These are phyloP conservation scores for Dryas alaskensis DNA, from an alignment of 306 rosid genomes.

Conservation along the genomic window DNA sequence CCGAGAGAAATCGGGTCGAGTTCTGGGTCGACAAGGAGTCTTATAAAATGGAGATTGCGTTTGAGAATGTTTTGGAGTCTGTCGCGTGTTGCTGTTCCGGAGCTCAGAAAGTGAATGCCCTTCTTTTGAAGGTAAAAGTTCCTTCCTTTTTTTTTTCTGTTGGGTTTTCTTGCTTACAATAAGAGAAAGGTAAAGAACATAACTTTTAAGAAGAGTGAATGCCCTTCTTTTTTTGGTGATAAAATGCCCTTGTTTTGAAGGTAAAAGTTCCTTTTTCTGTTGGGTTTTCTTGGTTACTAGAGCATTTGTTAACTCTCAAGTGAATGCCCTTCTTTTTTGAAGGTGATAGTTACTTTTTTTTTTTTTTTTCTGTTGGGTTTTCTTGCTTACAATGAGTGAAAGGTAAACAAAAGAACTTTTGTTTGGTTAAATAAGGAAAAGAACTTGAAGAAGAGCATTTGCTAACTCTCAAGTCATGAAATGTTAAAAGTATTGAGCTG, in stretches of 20 bases:
- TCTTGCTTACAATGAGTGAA: background rate
- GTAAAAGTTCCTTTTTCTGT: too few species aligned
- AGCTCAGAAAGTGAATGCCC: conserved; percentile 44
- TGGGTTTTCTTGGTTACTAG: too few species aligned
- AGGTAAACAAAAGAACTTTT: background rate
- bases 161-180: background rate
- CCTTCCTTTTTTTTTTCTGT: background rate
- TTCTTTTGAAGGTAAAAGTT: conserved; percentile 47
- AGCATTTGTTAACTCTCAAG: too few species aligned
- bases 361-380: background rate
- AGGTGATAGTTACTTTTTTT: background rate
- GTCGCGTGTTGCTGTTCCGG: conserved; percentile 39
- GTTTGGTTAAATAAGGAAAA: background rate
- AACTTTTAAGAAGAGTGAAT: too few species aligned
- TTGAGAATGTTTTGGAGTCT: conserved; percentile 67
- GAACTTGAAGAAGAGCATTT: too few species aligned
- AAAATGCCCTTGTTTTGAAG: too few species aligned
- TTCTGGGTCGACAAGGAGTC: conserved; percentile 56
- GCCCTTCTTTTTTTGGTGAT: too few species aligned
- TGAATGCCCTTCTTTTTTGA: background rate
- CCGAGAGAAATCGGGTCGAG: conserved; percentile 61
- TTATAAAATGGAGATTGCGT: conserved; percentile 59
- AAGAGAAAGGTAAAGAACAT: background rate
- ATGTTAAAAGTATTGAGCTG: background rate
- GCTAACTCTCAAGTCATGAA: background rate